Conservation (phyloP, 371 early-diverging fungal genomes). For the Dentiscutata heterogama region DNA sequence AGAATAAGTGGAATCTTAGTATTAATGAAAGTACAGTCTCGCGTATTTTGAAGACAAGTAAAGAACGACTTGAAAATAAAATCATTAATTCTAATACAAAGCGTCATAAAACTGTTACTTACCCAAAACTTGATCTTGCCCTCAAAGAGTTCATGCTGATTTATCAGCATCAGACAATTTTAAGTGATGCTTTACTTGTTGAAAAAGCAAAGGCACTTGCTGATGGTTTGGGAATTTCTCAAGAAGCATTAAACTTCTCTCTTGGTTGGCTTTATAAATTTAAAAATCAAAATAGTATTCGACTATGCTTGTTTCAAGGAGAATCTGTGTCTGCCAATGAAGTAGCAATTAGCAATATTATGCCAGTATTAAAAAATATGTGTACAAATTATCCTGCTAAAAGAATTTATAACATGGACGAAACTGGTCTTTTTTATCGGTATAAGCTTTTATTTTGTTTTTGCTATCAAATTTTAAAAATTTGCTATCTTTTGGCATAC, state of each 20-base stretch:
- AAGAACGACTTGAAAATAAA: no score
- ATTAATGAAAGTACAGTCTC: no score
- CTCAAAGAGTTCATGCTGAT: constrained; percentile 35
- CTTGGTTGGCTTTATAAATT: constrained; percentile 19
- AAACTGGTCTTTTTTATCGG: constrained; percentile 1
- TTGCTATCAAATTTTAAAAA: no score
- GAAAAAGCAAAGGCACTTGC: constrained; percentile 30
- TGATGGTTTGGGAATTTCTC: constrained; percentile 29
- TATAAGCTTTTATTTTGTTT: no score
- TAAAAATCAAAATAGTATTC: constrained; percentile 31
- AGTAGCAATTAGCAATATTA: not conserved
- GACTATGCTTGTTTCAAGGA: not conserved
- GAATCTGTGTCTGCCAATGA: constrained; percentile 1
- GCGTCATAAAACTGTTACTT: constrained; percentile 32
- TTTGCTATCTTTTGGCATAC: no score
- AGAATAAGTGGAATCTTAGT: no score
- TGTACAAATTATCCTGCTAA: constrained; percentile 7
- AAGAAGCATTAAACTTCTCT: constrained; percentile 25
- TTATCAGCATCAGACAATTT: constrained; percentile 23
- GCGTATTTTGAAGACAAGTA: no score
- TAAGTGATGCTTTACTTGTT: constrained; percentile 43
- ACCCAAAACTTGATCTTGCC: constrained; percentile 29
- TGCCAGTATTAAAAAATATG: constrained; percentile 14
- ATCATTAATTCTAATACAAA: not conserved
- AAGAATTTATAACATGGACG: constrained; percentile 34